Base-by-base conservation (phyloP, 352 stramenopile species). In the Pythium monospermum region DNA sequence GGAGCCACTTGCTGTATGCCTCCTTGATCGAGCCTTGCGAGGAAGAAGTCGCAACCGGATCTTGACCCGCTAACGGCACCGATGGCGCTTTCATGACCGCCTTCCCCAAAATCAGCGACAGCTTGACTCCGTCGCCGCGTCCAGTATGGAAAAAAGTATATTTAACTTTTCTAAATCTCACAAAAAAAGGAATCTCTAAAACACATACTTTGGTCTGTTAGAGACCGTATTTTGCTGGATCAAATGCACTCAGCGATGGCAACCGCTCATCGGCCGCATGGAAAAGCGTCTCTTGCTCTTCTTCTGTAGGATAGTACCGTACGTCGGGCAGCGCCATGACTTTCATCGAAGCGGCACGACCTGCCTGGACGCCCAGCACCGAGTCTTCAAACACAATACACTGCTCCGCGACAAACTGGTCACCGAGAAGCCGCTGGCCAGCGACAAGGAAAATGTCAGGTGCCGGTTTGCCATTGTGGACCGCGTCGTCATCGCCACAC, bases 301-400 rank as follows among this genome's bases (percentile, higher is more conserved):
- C 57, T 16, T 64, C 53, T 4, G 78, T 68, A 12, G 57, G 64
- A 49, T 89, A 79, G 50, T 88, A 83, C 35, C 82, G 75, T 8
- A 75, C 49, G 48, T 93, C 82, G 0, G 79, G 82, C 30, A 93
- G 64, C 23, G 78, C 79, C 35, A 93, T 73, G 15, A 71, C 79
- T 55, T 82, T 68, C 82, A 91, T 91, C 6, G 49, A 67, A 2
- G 82, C 82, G 2, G 66, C 64, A 15, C 85, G 85, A 0, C 71
- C 79, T 4, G 79, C 79, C 22, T 66, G 67, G 18, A 88, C 77
- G 21, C 82, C 82, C 26, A 78, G 71, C 15, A 83, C 60, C 28
- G 82, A 89, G 65, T 92, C 82, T 42, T 92, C 82, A 43, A 91
- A 87, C 46, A 90, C 75, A 48, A 90, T 59, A 49, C 71, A 90